Base-by-base conservation (phyloP, 2,329 filamentous ascomycete species). In the Esteya vermicola region DNA sequence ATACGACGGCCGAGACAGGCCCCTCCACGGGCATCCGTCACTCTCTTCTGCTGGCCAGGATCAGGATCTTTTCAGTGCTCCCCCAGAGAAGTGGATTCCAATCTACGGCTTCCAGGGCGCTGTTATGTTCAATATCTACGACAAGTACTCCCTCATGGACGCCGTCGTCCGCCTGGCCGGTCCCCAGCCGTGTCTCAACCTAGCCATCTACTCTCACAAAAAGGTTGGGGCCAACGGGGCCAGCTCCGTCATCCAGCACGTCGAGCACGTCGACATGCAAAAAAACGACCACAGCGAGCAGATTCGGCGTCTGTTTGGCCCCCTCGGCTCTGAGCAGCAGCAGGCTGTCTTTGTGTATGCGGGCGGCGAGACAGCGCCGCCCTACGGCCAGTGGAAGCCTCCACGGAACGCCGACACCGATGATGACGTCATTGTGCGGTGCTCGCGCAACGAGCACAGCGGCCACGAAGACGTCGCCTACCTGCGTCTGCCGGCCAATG, bases 91-190 rank as follows among this genome's bases (percentile, higher is more conserved):
- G 16, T 31, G 25, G 31, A 20, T 42, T 16, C 26, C n/a, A 4
- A 25, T 46, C 13, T 41, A 39, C 26, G 45, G 45, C 26, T 42
- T 31, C 38, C 45, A 46, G 33, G 45, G 45, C 21, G 21, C 28
- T 7, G 45, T 45, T n/a, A n/a, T 27, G 19, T 45, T 46, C 22
- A 22, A 46, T 34, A 31, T 45, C 14, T 12, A 36, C 26, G 30
- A 41, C 26, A 10, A 2, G 12, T 4, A 21, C 9, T 40, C 45
- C 13, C 37, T 45, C 6, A 8, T 26, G 6, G 45, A 46, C n/a
- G 43, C 45, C 12, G 36, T 46, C 3, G 31, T 32, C n/a, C 40
- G 43, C 3, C 40, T 46, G 19, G 26, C 38, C 25, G 44, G 37
- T 4, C 33, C 40, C 12, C 18, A 23, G 9, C 28, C 4, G 4